A percentile compares a stretch with the other conserved stretches of the same genome.
Conservation (phyloP, 345 rosid species). For the Aethionema arabicum region DNA sequence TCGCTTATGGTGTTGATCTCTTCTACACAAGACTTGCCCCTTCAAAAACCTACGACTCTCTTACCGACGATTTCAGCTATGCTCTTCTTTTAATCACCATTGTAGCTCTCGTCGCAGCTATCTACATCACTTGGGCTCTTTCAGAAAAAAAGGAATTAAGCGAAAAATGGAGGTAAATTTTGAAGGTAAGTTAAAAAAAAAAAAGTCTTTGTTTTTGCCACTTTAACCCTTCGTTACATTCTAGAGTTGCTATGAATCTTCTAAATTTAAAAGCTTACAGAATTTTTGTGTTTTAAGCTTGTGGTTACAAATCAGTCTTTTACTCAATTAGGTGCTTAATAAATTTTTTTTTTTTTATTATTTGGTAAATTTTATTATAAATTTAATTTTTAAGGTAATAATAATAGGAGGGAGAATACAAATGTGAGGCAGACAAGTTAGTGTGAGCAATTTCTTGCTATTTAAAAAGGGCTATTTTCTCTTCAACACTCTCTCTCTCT, state of each 20-base stretch:
- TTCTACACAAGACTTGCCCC: conserved; percentile 92
- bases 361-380: too few relatives aligned
- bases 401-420: conserved; percentile 14
- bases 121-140: conserved; percentile 76
- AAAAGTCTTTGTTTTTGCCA: conserved; percentile 2
- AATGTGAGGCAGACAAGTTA: conserved; percentile 36
- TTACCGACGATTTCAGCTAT: conserved; percentile 92
- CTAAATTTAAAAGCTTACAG: conserved; percentile 21
- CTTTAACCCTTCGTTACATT: conserved; percentile 27
- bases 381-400: background rate
- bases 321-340: too few relatives aligned
- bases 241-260: conserved; percentile 26
- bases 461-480: conserved; percentile 18
- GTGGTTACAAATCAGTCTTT: background rate
- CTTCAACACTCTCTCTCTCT: background rate
- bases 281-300: conserved; percentile 10
- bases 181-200: too few relatives aligned
- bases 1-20: conserved; percentile 88
- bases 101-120: conserved; percentile 76
- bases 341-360: too few relatives aligned
- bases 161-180: conserved; percentile 92
- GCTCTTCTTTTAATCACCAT: conserved; percentile 89
- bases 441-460: conserved; percentile 29
- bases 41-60: conserved; percentile 93
- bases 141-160: conserved; percentile 88